Evolutionary conservation across 2,329 filamentous ascomycete genomes (phyloP).

Genomic region (Trichoderma sp.): DNA sequence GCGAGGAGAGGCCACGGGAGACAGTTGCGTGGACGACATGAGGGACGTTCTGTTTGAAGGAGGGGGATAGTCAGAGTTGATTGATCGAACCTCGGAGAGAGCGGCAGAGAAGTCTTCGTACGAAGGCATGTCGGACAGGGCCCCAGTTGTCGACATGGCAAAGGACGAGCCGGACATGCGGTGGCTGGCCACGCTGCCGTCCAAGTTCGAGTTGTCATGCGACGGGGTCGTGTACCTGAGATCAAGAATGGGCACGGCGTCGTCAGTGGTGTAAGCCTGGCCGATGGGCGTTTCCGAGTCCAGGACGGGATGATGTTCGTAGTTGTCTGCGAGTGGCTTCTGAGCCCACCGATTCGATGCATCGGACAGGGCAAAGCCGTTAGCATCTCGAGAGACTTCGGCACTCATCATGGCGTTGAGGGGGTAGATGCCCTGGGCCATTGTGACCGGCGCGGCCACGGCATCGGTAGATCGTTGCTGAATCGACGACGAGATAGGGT

Average conservation of each 20-base stretch:
- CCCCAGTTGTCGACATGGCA: constrained; percentile 65
- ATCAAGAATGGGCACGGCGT: constrained; percentile 61
- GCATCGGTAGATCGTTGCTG: constrained; percentile 9
- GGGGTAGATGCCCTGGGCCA: constrained; percentile 43
- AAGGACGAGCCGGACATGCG: constrained; percentile 72
- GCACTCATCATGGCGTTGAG: constrained; percentile 46
- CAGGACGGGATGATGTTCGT: constrained; percentile 54
- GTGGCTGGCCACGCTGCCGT: constrained; percentile 53
- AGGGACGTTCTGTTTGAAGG: constrained; percentile 67
- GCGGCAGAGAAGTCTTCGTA: constrained; percentile 69
- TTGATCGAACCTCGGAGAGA: constrained; percentile 65
- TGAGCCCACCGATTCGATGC: constrained; percentile 43
- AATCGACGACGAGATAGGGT: constrained; percentile 8
- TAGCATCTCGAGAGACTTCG: constrained; percentile 34
- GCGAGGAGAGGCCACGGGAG: constrained; percentile 68
- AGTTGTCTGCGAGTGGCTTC: constrained; percentile 55
- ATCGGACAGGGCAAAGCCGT: background rate
- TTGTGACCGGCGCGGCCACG: constrained; percentile 1
- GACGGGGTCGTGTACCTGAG: constrained; percentile 50
- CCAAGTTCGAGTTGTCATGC: constrained; percentile 47
- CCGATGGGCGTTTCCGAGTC: constrained; percentile 59
- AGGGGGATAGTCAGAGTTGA: constrained; percentile 64
- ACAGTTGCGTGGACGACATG: constrained; percentile 68
- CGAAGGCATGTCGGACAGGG: constrained; percentile 64
- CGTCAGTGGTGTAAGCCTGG: constrained; percentile 61